Evolutionary conservation across 1,139 yeast genomes (phyloP).

Genomic region (Diutina ranongensis): DNA sequence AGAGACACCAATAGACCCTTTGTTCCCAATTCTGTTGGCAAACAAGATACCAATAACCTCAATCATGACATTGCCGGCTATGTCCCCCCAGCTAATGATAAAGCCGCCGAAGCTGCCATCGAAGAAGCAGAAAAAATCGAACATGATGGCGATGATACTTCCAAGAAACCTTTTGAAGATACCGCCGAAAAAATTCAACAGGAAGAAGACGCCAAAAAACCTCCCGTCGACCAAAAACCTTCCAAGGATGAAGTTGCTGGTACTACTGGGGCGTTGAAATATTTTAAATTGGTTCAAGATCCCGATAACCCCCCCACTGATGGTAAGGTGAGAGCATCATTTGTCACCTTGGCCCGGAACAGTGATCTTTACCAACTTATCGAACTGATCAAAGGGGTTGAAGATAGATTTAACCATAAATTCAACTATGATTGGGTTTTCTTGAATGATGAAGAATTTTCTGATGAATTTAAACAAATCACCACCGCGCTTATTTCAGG

Average conservation of each 20-base stretch:
- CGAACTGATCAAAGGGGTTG: conserved; percentile 58
- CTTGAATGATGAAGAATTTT: conserved; percentile 67
- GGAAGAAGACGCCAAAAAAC: background rate
- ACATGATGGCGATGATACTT: background rate
- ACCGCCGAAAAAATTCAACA: background rate
- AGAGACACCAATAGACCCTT: conserved; percentile 1
- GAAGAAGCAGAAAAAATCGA: background rate
- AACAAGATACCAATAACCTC: too few species aligned
- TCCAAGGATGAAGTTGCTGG: background rate
- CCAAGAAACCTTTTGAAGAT: background rate
- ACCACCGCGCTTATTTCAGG: conserved; percentile 42
- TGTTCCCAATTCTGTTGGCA: background rate
- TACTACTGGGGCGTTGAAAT: background rate
- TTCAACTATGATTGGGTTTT: conserved; percentile 84
- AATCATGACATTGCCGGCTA: too few species aligned
- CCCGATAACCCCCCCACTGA: background rate
- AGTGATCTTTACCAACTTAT: conserved; percentile 60
- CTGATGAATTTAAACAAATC: conserved; percentile 42
- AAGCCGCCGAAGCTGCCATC: background rate
- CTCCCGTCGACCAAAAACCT: background rate
- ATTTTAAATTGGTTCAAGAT: conserved; percentile 3
- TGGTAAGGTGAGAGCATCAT: conserved; percentile 47
- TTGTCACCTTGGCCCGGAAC: conserved; percentile 76
- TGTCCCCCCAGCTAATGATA: too few species aligned
- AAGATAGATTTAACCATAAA: conserved; percentile 85